A percentile compares a stretch with the other conserved stretches of the same genome.
These are phyloP conservation scores for Fagus sylvatica DNA, from an alignment of 306 rosid genomes.

Conservation along the genomic window DNA sequence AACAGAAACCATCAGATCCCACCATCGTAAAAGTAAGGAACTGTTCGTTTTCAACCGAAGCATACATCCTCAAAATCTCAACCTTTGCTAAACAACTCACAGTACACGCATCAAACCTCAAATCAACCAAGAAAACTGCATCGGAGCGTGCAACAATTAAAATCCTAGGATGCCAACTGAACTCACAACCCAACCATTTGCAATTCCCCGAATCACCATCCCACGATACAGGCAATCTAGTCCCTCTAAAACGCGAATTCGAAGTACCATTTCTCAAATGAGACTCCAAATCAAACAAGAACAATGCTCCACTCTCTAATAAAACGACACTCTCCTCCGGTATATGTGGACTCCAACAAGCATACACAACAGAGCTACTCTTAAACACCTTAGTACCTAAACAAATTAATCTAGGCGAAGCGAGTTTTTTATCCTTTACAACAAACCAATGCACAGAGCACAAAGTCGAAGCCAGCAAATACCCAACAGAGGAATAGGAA, in stretches of 20 bases:
- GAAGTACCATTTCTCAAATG: background rate
- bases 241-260: slow-evolving; percentile 38
- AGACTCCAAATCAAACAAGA: slow-evolving; percentile 65
- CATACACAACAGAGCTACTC: slow-evolving; percentile 47
- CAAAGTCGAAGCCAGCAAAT: slow-evolving; percentile 46
- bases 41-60: slow-evolving; percentile 38
- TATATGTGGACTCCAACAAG: slow-evolving; percentile 71
- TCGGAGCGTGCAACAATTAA: slow-evolving; percentile 59
- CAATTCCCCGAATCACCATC: slow-evolving; percentile 20
- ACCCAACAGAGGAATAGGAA: slow-evolving; percentile 40
- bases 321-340: slow-evolving; percentile 55
- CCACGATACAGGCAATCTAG: slow-evolving; percentile 52
- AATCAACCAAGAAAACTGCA: slow-evolving; percentile 66
- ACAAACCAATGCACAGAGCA: slow-evolving; percentile 62
- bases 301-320: slow-evolving; percentile 54
- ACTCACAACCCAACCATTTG: slow-evolving; percentile 68
- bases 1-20: slow-evolving; percentile 46
- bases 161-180: slow-evolving; percentile 69
- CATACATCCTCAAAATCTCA: slow-evolving; percentile 43
- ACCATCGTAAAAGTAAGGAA: slow-evolving; percentile 55
- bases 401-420: slow-evolving; percentile 27
- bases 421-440: slow-evolving; percentile 19
- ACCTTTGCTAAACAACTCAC: slow-evolving; percentile 57
- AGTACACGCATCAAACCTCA: slow-evolving; percentile 35
- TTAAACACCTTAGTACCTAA: slow-evolving; percentile 51